Conservation (phyloP, 805 yeast genomes). For the Dipodascus geniculatus region DNA sequence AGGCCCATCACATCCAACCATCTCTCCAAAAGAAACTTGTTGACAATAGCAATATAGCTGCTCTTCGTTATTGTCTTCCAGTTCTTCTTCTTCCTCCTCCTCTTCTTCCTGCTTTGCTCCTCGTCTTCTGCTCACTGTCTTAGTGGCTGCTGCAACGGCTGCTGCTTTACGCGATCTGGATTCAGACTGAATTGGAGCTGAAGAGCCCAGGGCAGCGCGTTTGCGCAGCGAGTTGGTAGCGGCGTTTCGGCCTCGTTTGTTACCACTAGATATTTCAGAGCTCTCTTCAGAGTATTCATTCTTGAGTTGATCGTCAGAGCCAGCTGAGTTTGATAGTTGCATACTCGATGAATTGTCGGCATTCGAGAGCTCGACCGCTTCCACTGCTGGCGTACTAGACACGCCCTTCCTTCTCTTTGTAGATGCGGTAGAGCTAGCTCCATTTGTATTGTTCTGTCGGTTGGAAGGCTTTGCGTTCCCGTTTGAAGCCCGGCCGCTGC, state of each 20-base stretch:
- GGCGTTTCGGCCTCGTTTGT: neutral
- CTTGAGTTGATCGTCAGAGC: neutral
- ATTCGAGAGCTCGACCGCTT: slow-evolving; percentile 1
- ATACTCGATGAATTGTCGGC: slow-evolving; percentile 11
- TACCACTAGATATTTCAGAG: neutral
- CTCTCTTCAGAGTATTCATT: neutral
- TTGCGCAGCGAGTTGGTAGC: neutral
- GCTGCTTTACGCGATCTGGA: slow-evolving; percentile 5
- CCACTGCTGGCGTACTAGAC: slow-evolving; percentile 5
- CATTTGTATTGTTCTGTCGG: neutral
- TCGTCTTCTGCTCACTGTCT: slow-evolving; percentile 1
- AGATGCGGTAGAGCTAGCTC: neutral
- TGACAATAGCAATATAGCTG: slow-evolving; percentile 93
- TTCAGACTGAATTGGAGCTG: neutral
- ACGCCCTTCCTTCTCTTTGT: slow-evolving; percentile 14
- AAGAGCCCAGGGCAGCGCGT: neutral
- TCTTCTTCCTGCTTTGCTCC: slow-evolving; percentile 4
- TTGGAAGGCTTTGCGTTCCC: neutral
- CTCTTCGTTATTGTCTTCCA: slow-evolving; percentile 36
- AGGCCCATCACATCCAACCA: slow-evolving; percentile 98
- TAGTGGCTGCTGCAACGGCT: slow-evolving; percentile 5
- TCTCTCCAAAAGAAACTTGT: slow-evolving; percentile 94
- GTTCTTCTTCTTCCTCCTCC: slow-evolving; percentile 5
- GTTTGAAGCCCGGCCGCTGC: slow-evolving; percentile 4
- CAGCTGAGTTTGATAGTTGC: slow-evolving; percentile 5